Base-by-base conservation (phyloP, 2,329 filamentous ascomycete species). In the Microdochium trichocladiopsis region DNA sequence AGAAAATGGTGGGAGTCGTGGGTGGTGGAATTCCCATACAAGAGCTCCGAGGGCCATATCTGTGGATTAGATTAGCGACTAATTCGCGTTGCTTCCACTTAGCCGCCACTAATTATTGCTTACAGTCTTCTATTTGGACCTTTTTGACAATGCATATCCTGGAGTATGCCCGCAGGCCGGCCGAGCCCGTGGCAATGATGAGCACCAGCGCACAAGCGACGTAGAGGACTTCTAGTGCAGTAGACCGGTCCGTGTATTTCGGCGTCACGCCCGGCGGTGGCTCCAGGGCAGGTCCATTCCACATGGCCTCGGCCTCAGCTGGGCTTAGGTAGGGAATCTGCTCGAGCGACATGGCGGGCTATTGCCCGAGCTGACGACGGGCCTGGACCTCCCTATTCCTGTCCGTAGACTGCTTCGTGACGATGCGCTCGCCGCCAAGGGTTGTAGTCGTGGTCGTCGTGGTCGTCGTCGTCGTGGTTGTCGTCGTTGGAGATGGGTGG, bases 51-150 rank as follows among this genome's bases (percentile, higher is more conserved):
- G 11, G 2, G 50, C 54, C 10, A 58, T 21, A 22, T 51, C 56
- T 57, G 51, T 16, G 5, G 6, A 4, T 5, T 12, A 45, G 6
- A 23, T 25, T 21, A 41, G 4, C 12, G 16, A 33, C 25, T 14
- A 2, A n/a, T n/a, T n/a, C n/a, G n/a, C n/a, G n/a, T n/a, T n/a
- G n/a, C n/a, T n/a, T n/a, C n/a, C n/a, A n/a, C n/a, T n/a, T n/a
- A n/a, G n/a, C n/a, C n/a, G n/a, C n/a, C n/a, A n/a, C n/a, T n/a
- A n/a, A 3, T 43, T 6, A 16, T 21, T 2, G 52, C 60, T 56
- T 52, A 62, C 59, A 58, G 31, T 62, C 60, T 52, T 59, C 58
- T 6, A 60, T 31, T 2, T 48, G 48, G 24, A 56, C 5, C 28
- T 55, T 53, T 36, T 53, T 57, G 1, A 55, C 11, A 18, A 45